Percentiles rank a stretch among this genome's conserved stretches.
Conservation (phyloP, 352 stramenopile species). For the Pythium grandisporangium region DNA sequence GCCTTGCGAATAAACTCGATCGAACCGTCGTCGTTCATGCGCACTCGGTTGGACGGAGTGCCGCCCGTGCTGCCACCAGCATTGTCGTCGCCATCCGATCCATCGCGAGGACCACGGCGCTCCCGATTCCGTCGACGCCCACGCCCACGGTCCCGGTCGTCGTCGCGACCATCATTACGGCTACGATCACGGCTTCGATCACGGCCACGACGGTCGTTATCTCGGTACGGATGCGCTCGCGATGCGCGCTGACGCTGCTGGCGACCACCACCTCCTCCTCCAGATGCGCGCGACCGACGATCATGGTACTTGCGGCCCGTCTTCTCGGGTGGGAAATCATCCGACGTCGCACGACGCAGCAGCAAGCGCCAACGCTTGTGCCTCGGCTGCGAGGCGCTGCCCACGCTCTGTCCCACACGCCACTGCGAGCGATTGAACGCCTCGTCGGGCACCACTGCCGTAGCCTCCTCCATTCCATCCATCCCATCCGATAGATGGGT, state of each 20-base stretch:
- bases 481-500: too few species aligned
- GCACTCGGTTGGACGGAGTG: conserved; percentile 40
- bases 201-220: conserved; percentile 3
- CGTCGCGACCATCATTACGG: conserved; percentile 12
- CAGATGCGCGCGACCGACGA: conserved; percentile 20
- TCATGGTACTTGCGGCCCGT: conserved; percentile 64
- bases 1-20: conserved; percentile 41
- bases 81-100: conserved; percentile 3
- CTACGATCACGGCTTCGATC: conserved; percentile 1
- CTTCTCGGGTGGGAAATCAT: conserved; percentile 80
- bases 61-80: conserved; percentile 14
- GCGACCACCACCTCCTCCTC: conserved; percentile 15
- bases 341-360: conserved; percentile 53
- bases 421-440: conserved; percentile 59
- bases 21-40: conserved; percentile 49
- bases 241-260: conserved; percentile 6
- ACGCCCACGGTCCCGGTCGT: conserved; percentile 17
- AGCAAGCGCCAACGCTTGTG: conserved; percentile 67
- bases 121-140: too few species aligned
- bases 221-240: conserved; percentile 30
- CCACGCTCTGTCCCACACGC: conserved; percentile 40
- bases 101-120: conserved; percentile 1
- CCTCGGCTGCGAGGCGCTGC: conserved; percentile 32
- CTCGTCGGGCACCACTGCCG: conserved; percentile 29
- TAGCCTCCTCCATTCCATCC: too few species aligned